Evolutionary conservation across 306 rosid genomes (phyloP), one percentile per base, ranked within the genome.

Genomic region (Myrica gale): DNA sequence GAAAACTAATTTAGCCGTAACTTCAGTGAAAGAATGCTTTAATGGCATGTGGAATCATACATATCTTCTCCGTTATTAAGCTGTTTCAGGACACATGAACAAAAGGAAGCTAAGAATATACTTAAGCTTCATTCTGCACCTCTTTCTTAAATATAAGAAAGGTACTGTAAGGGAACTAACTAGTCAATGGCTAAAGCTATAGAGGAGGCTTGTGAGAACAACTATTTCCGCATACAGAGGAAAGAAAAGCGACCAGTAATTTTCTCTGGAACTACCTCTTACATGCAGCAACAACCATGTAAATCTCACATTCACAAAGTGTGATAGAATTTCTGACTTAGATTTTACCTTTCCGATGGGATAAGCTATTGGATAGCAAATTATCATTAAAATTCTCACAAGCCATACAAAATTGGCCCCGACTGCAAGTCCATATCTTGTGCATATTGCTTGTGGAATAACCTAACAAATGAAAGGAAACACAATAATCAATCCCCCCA

Each of bases 371-470:
- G 99, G 99, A 69, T 88, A 95, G 88, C 96, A 92, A 32, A 92
- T 81, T 53, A 90, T 56, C 99, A 95, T 95, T 79, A 95, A 83
- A 76, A 90, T 1, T n/a, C 91, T 88, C 61, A 92, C 97, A 80
- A 95, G 93, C 79, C 92, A 83, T 45, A 83, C 87, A 8, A 95
- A 85, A 87, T 89, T 90, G 74, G 99, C 85, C 72, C 99, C 97
- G 0, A 95, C 97, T 52, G 98, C 97, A 71, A 95, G 99, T 66
- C 98, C 98, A 77, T 95, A 92, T 83, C 93, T 87, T 70, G 93
- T 85, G 84, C 99, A 95, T 82, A 90, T 95, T 72, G 99, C 89
- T 87, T 95, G 99, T 6, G 99, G 99, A 65, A 95, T 95, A 81
- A 95, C 98, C 99, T 95, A 85, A 71, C 72, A 80, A 63, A 72